Conservation (phyloP, 2,329 filamentous ascomycete species). For the Aspergillus aculeatus region DNA sequence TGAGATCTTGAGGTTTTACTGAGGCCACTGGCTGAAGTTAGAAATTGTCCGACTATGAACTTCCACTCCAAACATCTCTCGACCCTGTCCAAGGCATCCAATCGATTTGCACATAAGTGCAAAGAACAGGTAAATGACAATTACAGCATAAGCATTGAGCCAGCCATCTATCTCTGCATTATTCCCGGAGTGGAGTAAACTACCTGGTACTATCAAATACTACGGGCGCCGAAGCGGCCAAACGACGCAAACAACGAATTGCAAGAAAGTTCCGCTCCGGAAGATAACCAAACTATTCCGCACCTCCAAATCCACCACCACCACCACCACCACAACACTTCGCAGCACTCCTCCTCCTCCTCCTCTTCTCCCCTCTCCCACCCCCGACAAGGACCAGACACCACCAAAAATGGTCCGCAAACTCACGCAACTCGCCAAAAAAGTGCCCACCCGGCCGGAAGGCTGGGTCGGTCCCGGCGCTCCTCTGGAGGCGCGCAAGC, state of each 20-base stretch:
- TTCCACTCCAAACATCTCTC: too few relatives aligned
- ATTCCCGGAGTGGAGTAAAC: too few relatives aligned
- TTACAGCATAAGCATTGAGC: too few relatives aligned
- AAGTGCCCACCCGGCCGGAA: constrained; percentile 23
- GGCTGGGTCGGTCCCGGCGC: constrained; percentile 26
- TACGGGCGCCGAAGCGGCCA: constrained; percentile 38
- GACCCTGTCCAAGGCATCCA: too few relatives aligned
- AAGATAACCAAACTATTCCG: neutral
- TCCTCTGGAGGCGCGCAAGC: constrained; percentile 39
- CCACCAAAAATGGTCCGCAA: constrained; percentile 30
- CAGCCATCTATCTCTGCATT: too few relatives aligned
- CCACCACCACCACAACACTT: constrained; percentile 1
- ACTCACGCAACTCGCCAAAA: constrained; percentile 22
- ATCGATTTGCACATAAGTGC: too few relatives aligned
- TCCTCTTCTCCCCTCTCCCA: constrained; percentile 9
- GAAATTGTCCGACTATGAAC: too few relatives aligned
- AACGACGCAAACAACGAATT: constrained; percentile 27
- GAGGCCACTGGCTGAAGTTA: too few relatives aligned
- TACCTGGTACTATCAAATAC: neutral
- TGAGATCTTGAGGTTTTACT: too few relatives aligned
- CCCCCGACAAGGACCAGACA: neutral
- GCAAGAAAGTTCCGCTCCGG: constrained; percentile 30
- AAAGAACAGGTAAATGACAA: too few relatives aligned
- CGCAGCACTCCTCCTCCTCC: neutral
- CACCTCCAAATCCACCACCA: neutral